phyloP scores from a whole-genome alignment of 495 filamentous ascomycete species.

The Filosporella fistucella region DNA sequence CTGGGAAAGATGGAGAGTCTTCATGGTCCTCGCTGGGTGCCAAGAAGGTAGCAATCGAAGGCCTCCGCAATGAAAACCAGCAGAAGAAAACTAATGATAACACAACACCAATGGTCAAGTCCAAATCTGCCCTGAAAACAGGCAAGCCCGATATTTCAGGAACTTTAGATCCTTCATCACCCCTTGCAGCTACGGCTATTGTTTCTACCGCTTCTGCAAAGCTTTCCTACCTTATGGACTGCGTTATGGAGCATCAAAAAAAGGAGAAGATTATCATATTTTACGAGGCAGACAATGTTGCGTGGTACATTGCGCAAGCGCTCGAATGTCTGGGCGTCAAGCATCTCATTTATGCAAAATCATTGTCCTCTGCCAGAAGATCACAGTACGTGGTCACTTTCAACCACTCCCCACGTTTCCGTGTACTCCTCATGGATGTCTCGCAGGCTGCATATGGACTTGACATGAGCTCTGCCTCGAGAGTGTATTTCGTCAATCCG shows the following conservation, averaged over 20 bases:
- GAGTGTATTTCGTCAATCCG: slow-evolving; percentile 90
- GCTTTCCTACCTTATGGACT: slow-evolving; percentile 77
- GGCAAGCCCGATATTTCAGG: background rate
- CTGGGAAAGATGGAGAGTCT: too few relatives aligned
- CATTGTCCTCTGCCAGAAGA: slow-evolving; percentile 52
- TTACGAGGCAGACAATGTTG: slow-evolving; percentile 82
- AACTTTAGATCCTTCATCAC: slow-evolving; percentile 5
- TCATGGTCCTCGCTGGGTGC: too few relatives aligned
- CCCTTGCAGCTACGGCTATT: slow-evolving; percentile 54
- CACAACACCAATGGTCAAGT: background rate
- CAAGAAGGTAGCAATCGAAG: too few relatives aligned
- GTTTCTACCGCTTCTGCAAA: slow-evolving; percentile 83
- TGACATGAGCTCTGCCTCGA: slow-evolving; percentile 73
- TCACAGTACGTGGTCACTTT: slow-evolving; percentile 75
- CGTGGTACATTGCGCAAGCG: slow-evolving; percentile 76
- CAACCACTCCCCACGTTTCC: slow-evolving; percentile 55
- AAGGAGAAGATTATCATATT: slow-evolving; percentile 88
- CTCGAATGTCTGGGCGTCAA: slow-evolving; percentile 71
- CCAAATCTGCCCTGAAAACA: slow-evolving; percentile 4
- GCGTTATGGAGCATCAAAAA: slow-evolving; percentile 58
- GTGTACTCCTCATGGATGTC: slow-evolving; percentile 87
- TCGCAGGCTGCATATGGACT: slow-evolving; percentile 82
- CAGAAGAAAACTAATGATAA: too few relatives aligned
- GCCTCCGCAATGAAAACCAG: too few relatives aligned
- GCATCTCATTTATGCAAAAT: slow-evolving; percentile 79